phyloP scores from a whole-genome alignment of 129 eudicot genomes.

The Flaveria ramosissima region DNA sequence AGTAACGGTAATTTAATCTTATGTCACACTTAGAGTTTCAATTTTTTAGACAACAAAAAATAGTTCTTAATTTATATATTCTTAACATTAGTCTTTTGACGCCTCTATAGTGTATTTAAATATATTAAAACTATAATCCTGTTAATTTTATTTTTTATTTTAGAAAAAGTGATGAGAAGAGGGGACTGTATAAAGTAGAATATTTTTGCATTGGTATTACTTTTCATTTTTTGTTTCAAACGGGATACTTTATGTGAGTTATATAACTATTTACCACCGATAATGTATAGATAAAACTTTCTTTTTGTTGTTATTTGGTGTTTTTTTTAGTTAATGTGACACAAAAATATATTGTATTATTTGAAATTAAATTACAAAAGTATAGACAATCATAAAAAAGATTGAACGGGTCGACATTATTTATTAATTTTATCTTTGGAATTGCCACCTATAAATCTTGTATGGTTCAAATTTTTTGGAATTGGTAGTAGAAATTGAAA shows the following conservation, averaged over 20 bases:
- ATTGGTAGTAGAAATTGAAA: slow-evolving; percentile 28
- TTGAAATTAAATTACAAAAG: background rate
- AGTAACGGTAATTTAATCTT: too few species aligned
- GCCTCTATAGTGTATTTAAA: too few species aligned
- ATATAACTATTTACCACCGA: background rate
- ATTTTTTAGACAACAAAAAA: too few species aligned
- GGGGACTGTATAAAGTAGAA: too few species aligned
- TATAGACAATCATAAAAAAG: background rate
- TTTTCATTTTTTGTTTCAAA: background rate
- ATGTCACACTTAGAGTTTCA: too few species aligned
- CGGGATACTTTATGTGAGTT: background rate
- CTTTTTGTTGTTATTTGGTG: background rate
- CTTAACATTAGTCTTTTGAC: too few species aligned
- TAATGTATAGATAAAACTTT: background rate
- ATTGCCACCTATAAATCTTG: slow-evolving; percentile 34
- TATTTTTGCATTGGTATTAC: background rate
- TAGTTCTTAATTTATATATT: background rate
- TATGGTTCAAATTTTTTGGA: slow-evolving; percentile 34
- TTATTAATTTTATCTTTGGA: slow-evolving; percentile 32
- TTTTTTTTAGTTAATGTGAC: background rate
- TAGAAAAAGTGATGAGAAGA: too few species aligned
- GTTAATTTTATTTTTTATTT: too few species aligned
- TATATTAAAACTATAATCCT: too few species aligned
- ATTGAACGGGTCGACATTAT: slow-evolving; percentile 5
- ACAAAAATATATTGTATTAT: background rate